Conservation (phyloP, 1,139 yeast species). For the Candida tetrigidarum region DNA sequence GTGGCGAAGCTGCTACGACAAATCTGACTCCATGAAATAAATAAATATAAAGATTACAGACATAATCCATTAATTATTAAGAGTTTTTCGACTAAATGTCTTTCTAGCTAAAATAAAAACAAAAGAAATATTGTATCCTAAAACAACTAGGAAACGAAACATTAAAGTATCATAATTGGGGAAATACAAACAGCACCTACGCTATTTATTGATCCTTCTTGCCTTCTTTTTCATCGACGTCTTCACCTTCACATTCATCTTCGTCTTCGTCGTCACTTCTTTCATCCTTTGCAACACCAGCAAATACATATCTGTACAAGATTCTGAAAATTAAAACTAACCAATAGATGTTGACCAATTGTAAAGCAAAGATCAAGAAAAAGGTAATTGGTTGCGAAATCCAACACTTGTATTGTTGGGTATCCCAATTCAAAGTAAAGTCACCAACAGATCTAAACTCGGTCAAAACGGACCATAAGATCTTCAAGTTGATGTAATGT, state of each 20-base stretch:
- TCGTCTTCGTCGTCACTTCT: slow-evolving; percentile 85
- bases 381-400: slow-evolving; percentile 92
- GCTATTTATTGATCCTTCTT: slow-evolving; percentile 24
- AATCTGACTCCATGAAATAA: too few relatives aligned
- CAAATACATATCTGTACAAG: slow-evolving; percentile 61
- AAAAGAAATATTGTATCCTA: not conserved
- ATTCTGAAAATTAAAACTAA: slow-evolving; percentile 80
- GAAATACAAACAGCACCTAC: not conserved
- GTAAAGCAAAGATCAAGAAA: slow-evolving; percentile 74
- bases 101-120: not conserved
- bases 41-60: too few relatives aligned
- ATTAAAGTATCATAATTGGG: not conserved
- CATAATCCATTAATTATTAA: slow-evolving; percentile 1
- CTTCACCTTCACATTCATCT: slow-evolving; percentile 34
- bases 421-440: slow-evolving; percentile 80
- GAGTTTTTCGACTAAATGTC: not conserved
- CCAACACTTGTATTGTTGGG: slow-evolving; percentile 96
- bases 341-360: slow-evolving; percentile 89
- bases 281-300: slow-evolving; percentile 73
- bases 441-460: slow-evolving; percentile 87
- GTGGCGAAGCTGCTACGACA: not conserved
- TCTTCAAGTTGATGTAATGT: slow-evolving; percentile 79
- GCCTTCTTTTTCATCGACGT: slow-evolving; percentile 15
- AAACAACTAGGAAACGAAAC: slow-evolving; percentile 1
- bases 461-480: slow-evolving; percentile 86